Evolutionary conservation across 805 yeast genomes (phyloP).

Genomic region (Monosporozyma aerobia): DNA sequence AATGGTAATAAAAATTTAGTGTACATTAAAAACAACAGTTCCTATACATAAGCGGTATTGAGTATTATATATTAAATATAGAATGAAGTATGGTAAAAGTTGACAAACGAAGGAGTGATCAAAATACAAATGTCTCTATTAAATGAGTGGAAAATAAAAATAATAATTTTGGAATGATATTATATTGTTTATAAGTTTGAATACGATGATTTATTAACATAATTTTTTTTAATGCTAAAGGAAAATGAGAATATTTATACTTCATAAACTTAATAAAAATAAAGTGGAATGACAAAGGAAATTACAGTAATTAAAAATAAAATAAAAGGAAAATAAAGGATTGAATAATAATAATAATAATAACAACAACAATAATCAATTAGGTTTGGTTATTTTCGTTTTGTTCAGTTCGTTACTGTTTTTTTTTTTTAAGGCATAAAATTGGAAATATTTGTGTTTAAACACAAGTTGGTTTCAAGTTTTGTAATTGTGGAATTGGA

Average conservation of each 20-base stretch:
- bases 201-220: slow-evolving; percentile 4
- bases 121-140: not conserved
- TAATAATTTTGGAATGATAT: slow-evolving; percentile 3
- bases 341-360: not conserved
- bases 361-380: not conserved
- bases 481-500: slow-evolving; percentile 34
- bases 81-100: not conserved
- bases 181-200: slow-evolving; percentile 2
- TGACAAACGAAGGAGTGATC: not conserved
- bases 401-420: not conserved
- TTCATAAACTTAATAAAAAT: not conserved
- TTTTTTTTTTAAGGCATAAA: not conserved
- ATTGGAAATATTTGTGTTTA: not conserved
- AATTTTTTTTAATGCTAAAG: slow-evolving; percentile 1
- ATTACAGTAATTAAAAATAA: not conserved
- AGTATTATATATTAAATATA: not conserved
- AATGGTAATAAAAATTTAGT: not conserved
- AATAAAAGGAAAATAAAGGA: not conserved
- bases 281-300: not conserved
- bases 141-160: not conserved
- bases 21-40: not conserved
- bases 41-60: not conserved
- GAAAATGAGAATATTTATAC: not conserved
- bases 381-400: not conserved
- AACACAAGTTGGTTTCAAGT: slow-evolving; percentile 24